Evolutionary conservation across 2,329 filamentous ascomycete genomes (phyloP).

Genomic region (Colletotrichum graminicola): DNA sequence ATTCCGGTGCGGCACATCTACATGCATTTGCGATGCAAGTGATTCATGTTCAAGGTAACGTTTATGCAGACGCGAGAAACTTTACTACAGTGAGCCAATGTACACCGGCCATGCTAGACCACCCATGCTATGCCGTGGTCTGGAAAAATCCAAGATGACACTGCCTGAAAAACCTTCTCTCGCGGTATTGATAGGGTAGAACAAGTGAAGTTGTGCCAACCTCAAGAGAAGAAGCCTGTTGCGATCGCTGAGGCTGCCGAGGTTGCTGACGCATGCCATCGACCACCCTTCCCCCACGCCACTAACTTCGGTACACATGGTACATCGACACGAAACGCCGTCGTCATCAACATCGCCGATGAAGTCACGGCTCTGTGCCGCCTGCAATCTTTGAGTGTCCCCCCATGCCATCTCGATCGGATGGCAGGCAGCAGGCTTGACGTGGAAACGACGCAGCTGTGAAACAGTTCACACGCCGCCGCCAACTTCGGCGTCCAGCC

Average conservation of each 20-base stretch:
- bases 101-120: not conserved
- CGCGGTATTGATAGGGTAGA: not conserved
- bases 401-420: constrained; percentile 3
- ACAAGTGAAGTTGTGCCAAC: not conserved
- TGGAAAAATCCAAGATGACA: not conserved
- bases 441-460: not conserved
- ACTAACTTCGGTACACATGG: not conserved
- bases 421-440: constrained; percentile 9
- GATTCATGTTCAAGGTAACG: not conserved
- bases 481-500: not conserved
- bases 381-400: not conserved
- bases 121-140: not conserved
- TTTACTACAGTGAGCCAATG: not conserved
- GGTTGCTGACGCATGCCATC: not conserved
- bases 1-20: not conserved
- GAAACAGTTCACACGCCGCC: not conserved
- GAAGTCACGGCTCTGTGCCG: not conserved
- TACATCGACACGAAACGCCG: constrained; percentile 2
- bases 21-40: not conserved
- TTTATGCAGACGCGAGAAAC: not conserved
- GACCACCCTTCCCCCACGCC: not conserved
- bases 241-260: not conserved
- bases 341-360: not conserved
- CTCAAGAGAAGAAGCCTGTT: not conserved
- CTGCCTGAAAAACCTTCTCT: not conserved